Evolutionary conservation across 148 eudicot genomes (phyloP), one percentile per base, ranked within the genome.

Genomic region (Camellia granthamiana): DNA sequence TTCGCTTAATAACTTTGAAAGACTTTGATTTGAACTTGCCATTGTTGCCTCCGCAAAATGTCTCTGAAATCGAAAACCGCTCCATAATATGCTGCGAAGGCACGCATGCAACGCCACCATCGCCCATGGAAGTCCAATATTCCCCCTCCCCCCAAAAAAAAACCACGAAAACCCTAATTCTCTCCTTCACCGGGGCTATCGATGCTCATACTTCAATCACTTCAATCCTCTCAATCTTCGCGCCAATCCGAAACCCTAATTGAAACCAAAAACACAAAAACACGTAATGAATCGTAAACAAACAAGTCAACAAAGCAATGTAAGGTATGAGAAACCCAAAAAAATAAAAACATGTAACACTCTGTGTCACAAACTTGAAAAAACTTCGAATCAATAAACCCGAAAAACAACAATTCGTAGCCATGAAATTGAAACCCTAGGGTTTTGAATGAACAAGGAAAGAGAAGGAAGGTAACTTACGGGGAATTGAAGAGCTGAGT

Each of bases 81-180:
- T 91, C 97, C 94, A 93, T 91, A 77, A 90, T 75, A 84, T 84
- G 91, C 84, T 88, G 91, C 87, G 83, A 82, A 82, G 93, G 90
- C 80, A 90, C 89, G 78, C 98, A 94, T 94, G 98, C 98, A 94
- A 92, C 94, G 78, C 97, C 93, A 43, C 96, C 98, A 89, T 94
- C 98, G 89, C 98, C 98, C 98, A 94, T 94, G 98, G 97, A 94
- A 89, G 79, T 89, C 83, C 84, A 70, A 71, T 49, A 4, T 5
- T 56, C 75, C 19, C 77, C 21, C 43, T 80, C 75, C 84, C 81
- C 77, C 38, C 1, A 30, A 30, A 30, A 30, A 30, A 70, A 18
- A 44, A 44, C n/a, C 15, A 46, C 21, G 15, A 49, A 69, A 93
- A 88, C 81, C 89, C 94, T 89, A 88, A 82, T 84, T 88, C 63